Evolutionary conservation across 371 early-diverging fungal species (phyloP).

Genomic region (Syncephalastrum contaminatum): DNA sequence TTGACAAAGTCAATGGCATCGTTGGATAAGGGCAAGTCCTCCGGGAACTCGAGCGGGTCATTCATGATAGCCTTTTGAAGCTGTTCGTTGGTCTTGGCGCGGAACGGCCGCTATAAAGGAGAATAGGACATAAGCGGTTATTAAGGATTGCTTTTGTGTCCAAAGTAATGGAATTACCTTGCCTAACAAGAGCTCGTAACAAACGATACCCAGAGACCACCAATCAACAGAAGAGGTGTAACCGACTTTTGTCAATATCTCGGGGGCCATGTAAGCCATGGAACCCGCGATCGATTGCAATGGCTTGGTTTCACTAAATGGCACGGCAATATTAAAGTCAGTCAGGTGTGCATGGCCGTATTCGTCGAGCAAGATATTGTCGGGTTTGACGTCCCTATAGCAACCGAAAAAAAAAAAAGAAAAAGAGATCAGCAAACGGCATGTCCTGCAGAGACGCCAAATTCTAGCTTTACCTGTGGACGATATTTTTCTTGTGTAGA

Average conservation of each 20-base stretch:
- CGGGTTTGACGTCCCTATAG: constrained; percentile 82
- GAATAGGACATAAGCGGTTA: constrained; percentile 4
- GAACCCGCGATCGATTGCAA: constrained; percentile 70
- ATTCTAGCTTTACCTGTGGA: constrained; percentile 47
- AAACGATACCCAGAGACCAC: constrained; percentile 88
- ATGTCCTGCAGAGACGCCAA: background rate
- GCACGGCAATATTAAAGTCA: constrained; percentile 87
- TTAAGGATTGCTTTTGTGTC: background rate
- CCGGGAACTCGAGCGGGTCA: constrained; percentile 61
- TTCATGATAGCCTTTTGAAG: constrained; percentile 66
- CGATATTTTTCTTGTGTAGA: constrained; percentile 61
- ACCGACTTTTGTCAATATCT: constrained; percentile 65
- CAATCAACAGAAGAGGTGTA: constrained; percentile 76
- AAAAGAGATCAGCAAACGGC: background rate
- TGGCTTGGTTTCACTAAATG: constrained; percentile 53
- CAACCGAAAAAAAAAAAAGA: background rate
- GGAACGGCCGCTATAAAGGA: constrained; percentile 70
- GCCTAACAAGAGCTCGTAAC: constrained; percentile 79
- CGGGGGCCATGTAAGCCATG: constrained; percentile 80
- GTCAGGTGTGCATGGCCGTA: constrained; percentile 83
- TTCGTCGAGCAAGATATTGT: constrained; percentile 84
- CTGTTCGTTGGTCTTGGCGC: constrained; percentile 77
- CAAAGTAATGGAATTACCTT: constrained; percentile 42
- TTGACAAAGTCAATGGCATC: constrained; percentile 58
- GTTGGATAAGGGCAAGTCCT: constrained; percentile 47